Evolutionary conservation across 2,329 filamentous ascomycete species (phyloP).

Genomic region (Penicillium concentricum): DNA sequence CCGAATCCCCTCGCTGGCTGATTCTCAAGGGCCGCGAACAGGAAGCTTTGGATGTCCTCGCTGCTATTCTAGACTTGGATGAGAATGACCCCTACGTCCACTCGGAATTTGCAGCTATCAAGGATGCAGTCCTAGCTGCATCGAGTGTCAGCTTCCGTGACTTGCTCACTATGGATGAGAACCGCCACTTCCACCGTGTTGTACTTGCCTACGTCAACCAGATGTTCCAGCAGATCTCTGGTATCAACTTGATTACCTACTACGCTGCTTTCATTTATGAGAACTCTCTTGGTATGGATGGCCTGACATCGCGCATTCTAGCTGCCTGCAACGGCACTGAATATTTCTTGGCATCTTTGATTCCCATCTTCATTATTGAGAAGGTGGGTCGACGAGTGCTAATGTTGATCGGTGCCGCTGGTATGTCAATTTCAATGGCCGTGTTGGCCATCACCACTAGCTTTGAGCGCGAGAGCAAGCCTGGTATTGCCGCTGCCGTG

Average conservation of each 20-base stretch:
- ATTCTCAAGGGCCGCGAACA: slow-evolving; percentile 54
- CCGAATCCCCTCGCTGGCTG: slow-evolving; percentile 58
- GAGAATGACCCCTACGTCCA: slow-evolving; percentile 45
- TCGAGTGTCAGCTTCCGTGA: slow-evolving; percentile 53
- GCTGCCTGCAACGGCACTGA: slow-evolving; percentile 56
- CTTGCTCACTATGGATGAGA: slow-evolving; percentile 57
- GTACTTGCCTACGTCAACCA: slow-evolving; percentile 58
- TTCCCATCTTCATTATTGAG: slow-evolving; percentile 53
- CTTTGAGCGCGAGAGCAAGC: slow-evolving; percentile 35
- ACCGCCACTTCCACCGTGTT: slow-evolving; percentile 57
- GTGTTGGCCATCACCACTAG: slow-evolving; percentile 49
- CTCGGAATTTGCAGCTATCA: slow-evolving; percentile 50
- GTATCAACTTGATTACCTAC: slow-evolving; percentile 48
- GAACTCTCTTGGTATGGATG: slow-evolving; percentile 41
- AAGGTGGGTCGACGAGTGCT: slow-evolving; percentile 60
- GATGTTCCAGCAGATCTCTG: slow-evolving; percentile 53
- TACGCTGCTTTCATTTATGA: slow-evolving; percentile 47
- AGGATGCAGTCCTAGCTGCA: slow-evolving; percentile 50
- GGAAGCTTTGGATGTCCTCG: slow-evolving; percentile 47
- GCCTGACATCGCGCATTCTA: slow-evolving; percentile 48
- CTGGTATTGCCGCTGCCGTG: slow-evolving; percentile 46
- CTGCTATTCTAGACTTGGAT: slow-evolving; percentile 47
- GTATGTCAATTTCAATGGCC: slow-evolving; percentile 66
- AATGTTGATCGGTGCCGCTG: slow-evolving; percentile 68
- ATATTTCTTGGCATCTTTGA: slow-evolving; percentile 53